Base-by-base conservation (phyloP, 768 basidiomycete genomes). In the Leccinum uliginosum region DNA sequence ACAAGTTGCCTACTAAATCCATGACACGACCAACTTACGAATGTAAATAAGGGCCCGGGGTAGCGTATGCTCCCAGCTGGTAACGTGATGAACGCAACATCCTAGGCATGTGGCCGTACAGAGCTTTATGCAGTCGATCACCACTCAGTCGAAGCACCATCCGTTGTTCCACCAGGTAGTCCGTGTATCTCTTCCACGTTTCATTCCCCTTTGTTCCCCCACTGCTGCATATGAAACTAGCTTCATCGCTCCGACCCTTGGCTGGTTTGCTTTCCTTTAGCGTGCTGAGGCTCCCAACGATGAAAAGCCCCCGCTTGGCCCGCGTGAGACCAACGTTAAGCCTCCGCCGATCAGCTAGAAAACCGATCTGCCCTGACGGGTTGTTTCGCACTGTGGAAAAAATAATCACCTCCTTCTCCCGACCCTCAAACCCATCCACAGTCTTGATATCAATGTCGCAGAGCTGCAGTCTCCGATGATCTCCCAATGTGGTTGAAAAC, bases 371-470 rank as follows among this genome's bases (percentile, higher is more conserved):
- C 10, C 92, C 91, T 1, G 72, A 73, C 3, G 76, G 64, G 65
- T 97, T 97, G 69, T 89, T 90, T 52, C 94, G 80, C 50, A 94
- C 93, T 3, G 93, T 94, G 43, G 90, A 92, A 70, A 97, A 94
- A 44, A 97, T 79, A 60, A 97, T 90, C 43, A 96, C 84, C 29
- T 92, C 88, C 74, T 96, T 96, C 75, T 97, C 92, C 46, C 92
- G 81, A 12, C 93, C 93, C 71, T 97, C 92, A 69, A 95, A 97
- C 19, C 93, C 93, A 64, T 97, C 93, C 14, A 97, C 93, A 0
- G 93, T 96, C 75, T 90, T 91, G 65, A 96, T 81, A 71, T 96
- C 93, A 51, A 97, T 80, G 52, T 81, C 69, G 0, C 74, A 66
- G 7, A 92, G 70, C 61, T 94, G 85, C 73, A 80, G 75, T 19